Base-by-base conservation (phyloP, 2,329 filamentous ascomycete species). In the Fusarium compactum region DNA sequence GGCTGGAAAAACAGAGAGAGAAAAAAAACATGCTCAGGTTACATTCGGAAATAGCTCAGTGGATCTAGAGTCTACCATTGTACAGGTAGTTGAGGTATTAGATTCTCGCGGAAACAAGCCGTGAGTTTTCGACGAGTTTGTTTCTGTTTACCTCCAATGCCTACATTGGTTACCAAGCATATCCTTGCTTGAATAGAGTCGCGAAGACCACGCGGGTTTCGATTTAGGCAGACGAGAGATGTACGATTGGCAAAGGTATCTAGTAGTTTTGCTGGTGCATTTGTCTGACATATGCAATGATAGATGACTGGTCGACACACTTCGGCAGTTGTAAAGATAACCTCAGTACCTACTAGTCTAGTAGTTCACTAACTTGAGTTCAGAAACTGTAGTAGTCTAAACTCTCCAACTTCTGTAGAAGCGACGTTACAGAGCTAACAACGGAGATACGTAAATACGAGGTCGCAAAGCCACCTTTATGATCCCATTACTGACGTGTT, bases 1-100 rank as follows among this genome's bases (percentile, higher is more conserved):
- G 18, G 30, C 34, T 24, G 29, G 40, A 18, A 32, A n/a, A 20
- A 25, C n/a, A 47, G 22, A 38, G 34, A 38, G 16, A 38, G 5
- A 4, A 11, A 30, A 29, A 38, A 27, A 44, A 38, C 45, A 51
- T 56, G 50, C 55, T 61, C 65, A 69, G 66, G 66, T 69, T 69
- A 53, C 66, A 67, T 56, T 51, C 66, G 61, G 66, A 48, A 41
- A 40, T 40, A 54, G 24, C 46, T 12, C 34, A 45, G 47, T 57
- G 43, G 29, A 54, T 60, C 54, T 60, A 44, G 25, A 20, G 14
- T 62, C 10, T 38, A 15, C 34, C 18, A 38, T 18, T 18, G 34
- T 38, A n/a, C 34, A 38, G 34, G 18, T 38, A 38, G 22, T 48
- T 43, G 32, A 62, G 32, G 34, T 20, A 54, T 47, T 38, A 46